These are phyloP conservation scores for Verticillium longisporum DNA, from an alignment of 2,329 filamentous ascomycete genomes.

Conservation along the genomic window DNA sequence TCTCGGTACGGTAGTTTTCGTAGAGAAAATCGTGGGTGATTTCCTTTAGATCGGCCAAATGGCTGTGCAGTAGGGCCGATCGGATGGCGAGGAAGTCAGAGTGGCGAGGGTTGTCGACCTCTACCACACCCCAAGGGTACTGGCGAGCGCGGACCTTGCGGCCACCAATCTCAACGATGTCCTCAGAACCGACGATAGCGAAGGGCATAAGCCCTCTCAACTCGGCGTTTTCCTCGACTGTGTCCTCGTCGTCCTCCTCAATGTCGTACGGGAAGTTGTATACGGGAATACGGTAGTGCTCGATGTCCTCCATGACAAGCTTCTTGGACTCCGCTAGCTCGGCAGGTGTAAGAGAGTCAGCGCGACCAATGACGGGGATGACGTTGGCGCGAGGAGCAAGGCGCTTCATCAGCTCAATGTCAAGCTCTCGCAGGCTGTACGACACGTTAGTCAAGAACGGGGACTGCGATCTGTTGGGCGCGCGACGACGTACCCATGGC, in stretches of 20 bases:
- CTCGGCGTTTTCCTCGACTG: constrained; percentile 97
- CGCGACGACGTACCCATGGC: constrained; percentile 64
- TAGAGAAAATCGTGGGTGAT: constrained; percentile 99
- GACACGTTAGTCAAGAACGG: constrained; percentile 12
- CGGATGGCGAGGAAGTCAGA: constrained; percentile 97
- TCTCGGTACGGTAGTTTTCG: constrained; percentile 99
- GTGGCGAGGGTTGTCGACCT: constrained; percentile 98
- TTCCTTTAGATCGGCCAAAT: constrained; percentile 97
- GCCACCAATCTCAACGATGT: constrained; percentile 87
- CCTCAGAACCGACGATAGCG: constrained; percentile 96
- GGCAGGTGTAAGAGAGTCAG: constrained; percentile 91
- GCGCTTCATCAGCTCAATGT: constrained; percentile 99
- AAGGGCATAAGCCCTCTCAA: constrained; percentile 97
- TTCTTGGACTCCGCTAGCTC: constrained; percentile 99
- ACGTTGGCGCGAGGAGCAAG: constrained; percentile 97
- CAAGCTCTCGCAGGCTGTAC: constrained; percentile 85
- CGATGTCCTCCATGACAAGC: constrained; percentile 99
- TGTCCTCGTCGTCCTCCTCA: constrained; percentile 98
- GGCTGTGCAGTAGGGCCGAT: constrained; percentile 93
- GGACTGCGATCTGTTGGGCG: background rate
- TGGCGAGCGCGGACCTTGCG: constrained; percentile 89
- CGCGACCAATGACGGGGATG: constrained; percentile 97
- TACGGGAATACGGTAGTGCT: constrained; percentile 98
- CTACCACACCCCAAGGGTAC: constrained; percentile 98
- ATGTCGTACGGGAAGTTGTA: constrained; percentile 99